A percentile compares a stretch with the other conserved stretches of the same genome.
Conservation (phyloP, 805 yeast genomes). For the Candida loeiensis region DNA sequence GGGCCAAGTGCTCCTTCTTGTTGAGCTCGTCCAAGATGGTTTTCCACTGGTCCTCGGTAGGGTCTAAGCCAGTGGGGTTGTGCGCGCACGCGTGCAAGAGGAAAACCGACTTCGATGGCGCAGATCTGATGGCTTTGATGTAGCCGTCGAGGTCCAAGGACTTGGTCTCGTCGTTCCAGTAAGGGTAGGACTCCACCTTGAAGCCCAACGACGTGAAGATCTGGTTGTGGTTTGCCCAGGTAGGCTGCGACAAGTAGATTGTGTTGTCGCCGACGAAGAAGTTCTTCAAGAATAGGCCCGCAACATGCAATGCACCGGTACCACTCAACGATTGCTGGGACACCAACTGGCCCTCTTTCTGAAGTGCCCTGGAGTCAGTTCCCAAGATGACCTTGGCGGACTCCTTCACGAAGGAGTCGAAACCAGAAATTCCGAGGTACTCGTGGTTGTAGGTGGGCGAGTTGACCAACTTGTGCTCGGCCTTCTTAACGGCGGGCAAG, state of each 20-base stretch:
- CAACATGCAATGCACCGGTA: constrained; percentile 88
- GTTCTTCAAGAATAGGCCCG: constrained; percentile 63
- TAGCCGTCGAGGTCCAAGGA: constrained; percentile 70
- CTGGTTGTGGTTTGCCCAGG: constrained; percentile 97
- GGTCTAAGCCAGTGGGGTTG: constrained; percentile 97
- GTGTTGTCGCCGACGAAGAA: constrained; percentile 44
- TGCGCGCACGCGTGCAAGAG: constrained; percentile 95
- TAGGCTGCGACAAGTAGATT: constrained; percentile 78
- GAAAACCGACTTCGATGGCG: constrained; percentile 74
- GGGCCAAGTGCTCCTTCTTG: constrained; percentile 63
- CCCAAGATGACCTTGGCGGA: constrained; percentile 77
- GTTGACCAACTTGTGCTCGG: constrained; percentile 60
- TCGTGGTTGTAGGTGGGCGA: constrained; percentile 76
- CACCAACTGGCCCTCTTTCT: constrained; percentile 44
- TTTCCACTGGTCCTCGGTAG: constrained; percentile 78
- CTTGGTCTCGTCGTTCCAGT: constrained; percentile 76
- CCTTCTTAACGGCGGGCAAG: constrained; percentile 62
- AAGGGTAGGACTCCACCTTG: constrained; percentile 68
- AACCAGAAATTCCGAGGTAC: constrained; percentile 81
- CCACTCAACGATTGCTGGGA: constrained; percentile 81
- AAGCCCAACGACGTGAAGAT: constrained; percentile 73
- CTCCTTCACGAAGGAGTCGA: constrained; percentile 59
- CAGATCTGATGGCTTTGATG: constrained; percentile 55
- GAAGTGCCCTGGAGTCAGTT: constrained; percentile 48
- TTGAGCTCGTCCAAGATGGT: constrained; percentile 61